Base-by-base conservation (phyloP, 805 yeast genomes). In the Candida vartiovaarae region DNA sequence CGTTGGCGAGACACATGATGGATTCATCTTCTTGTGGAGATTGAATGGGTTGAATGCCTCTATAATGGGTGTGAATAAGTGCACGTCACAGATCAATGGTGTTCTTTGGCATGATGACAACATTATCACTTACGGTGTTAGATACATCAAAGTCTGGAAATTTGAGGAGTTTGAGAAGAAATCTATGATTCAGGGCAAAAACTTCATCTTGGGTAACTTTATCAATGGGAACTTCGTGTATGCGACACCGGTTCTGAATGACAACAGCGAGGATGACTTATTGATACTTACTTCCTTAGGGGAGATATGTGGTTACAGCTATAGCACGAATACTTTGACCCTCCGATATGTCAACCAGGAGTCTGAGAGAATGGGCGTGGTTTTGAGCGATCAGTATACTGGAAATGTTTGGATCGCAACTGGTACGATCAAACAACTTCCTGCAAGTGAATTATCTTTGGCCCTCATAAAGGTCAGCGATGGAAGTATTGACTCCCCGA, bases 1-100 rank as follows among this genome's bases (percentile, higher is more conserved):
- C 8, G 60, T 82, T 39, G 91, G 91, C 0, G 63, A 75, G n/a
- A 65, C 78, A 3, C 80, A 78, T 51, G 93, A 84, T 57, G 88
- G 90, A 1, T 80, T 70, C 45, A 54, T 84, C 9, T 74, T 77
- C 50, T 60, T 84, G 7, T 84, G 91, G 90, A 67, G 60, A 38
- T 54, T 74, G 10, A 42, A 54, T 8, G 61, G 65, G 0, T 30
- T 54, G 1, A 51, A 59, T 3, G 55, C 67, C 5, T 54, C 55
- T 4, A 64, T 77, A 29, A 56, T 61, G 23, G 76, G 80, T 0
- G 72, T 78, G 32, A 83, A 83, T 60, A 70, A 76, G 52, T 83
- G 89, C 56, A 76, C 84, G 1, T 73, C 84, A 0, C 66, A 70
- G 8, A 70, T 84, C 6, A 69, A 75, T 49, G 77, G 74, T 34